Base-by-base conservation (phyloP, 2,329 filamentous ascomycete species). In the Coniella vitis region DNA sequence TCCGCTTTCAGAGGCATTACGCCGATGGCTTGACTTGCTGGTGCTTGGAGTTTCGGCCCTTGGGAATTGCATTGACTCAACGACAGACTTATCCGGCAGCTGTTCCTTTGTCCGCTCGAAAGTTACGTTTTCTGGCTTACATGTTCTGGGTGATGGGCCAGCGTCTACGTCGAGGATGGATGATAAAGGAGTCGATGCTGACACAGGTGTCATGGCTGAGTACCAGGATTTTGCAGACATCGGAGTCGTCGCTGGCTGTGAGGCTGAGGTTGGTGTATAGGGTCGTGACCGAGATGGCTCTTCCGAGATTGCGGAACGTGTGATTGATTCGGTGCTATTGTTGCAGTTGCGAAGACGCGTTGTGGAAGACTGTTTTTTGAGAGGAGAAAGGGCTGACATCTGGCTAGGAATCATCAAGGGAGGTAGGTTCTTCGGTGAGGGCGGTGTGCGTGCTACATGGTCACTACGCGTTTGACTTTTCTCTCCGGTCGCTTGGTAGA, bases 341-440 rank as follows among this genome's bases (percentile, higher is more conserved):
- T 65, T 73, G 38, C 69, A 72, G 0, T 69, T 67, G 40, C 74
- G 69, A 22, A 75, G 66, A 47, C 73, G 72, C 50, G 59, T 71
- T 42, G 71, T 57, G 1, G 74, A 73, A 7, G 67, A 56, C 55
- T 73, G 66, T 17, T 62, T 63, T 32, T 62, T 62, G 17, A 69
- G 56, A 4, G 61, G 57, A 3, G 64, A 59, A 21, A 61, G 54
- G 13, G 63, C 47, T 20, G 62, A 59, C 43, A 57, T 60, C 16
- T 65, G 65, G 10, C 58, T 56, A 9, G 79, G 79, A 51, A 83
- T 83, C 35, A 80, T 71, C 19, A 83, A 69, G 21, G 78, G 79
- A 1, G 78, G 62, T 7, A 83, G 68, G 39, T 68, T 69, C 60
- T 71, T 79, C 16, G 77, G 76, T 10, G 76, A 79, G 34, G 71